Evolutionary conservation across 1,284 basidiomycete species (phyloP).

Genomic region (Melampsora americana): DNA sequence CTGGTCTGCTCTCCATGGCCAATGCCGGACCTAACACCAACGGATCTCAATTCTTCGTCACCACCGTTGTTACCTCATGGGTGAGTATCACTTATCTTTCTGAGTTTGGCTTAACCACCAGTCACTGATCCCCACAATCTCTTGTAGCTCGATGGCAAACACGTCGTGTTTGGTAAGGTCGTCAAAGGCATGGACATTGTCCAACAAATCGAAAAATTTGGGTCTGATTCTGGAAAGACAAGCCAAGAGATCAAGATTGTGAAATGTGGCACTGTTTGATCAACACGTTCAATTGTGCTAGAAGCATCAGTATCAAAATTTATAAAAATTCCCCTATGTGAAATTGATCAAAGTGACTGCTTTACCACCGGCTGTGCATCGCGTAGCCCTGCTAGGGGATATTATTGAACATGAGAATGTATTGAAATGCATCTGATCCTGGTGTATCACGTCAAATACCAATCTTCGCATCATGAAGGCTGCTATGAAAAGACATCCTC

Average conservation of each 20-base stretch:
- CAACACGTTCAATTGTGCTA: too few species aligned
- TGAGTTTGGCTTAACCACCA: neutral
- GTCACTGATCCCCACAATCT: constrained; percentile 45
- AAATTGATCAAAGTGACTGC: too few species aligned
- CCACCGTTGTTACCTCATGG: constrained; percentile 52
- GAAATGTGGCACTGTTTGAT: constrained; percentile 50
- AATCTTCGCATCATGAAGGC: too few species aligned
- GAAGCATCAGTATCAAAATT: too few species aligned
- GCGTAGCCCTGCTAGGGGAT: too few species aligned
- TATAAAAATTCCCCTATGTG: too few species aligned
- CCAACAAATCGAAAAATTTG: constrained; percentile 52
- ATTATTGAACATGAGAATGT: too few species aligned
- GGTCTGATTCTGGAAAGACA: constrained; percentile 50
- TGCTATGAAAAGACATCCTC: too few species aligned
- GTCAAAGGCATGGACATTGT: constrained; percentile 52
- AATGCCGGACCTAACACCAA: constrained; percentile 51
- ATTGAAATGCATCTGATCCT: too few species aligned
- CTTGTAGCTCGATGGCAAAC: constrained; percentile 48
- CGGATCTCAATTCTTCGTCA: constrained; percentile 54
- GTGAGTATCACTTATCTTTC: constrained; percentile 41
- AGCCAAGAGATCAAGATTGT: constrained; percentile 51
- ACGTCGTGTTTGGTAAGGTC: constrained; percentile 53
- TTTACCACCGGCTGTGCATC: too few species aligned
- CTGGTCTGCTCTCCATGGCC: constrained; percentile 46
- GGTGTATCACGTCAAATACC: too few species aligned